Evolutionary conservation across 2,329 filamentous ascomycete species (phyloP), one percentile per base, ranked within the genome.

Genomic region (Sporothrix sp.): DNA sequence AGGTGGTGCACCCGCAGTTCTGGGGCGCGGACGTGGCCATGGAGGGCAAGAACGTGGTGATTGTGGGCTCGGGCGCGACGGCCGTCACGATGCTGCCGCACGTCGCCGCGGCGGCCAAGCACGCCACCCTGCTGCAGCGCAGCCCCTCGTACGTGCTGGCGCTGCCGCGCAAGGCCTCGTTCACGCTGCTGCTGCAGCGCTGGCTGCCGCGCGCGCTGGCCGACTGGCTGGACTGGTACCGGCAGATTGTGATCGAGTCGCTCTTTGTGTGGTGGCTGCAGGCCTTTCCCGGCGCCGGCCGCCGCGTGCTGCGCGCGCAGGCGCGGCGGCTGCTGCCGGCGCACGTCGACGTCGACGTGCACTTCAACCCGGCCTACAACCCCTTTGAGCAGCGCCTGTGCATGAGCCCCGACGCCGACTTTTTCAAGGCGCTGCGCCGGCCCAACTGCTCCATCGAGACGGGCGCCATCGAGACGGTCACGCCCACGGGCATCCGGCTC

Each of bases 71-170:
- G 14, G 88, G 88, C 7, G 87, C 87, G 2, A 94, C 88, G 0
- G 84, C 87, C 7, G 68, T 91, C 44, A 93, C 87, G 0, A 72
- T 95, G 1, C 64, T 94, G 3, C 88, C 87, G 0, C 76, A 73
- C 42, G 66, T 94, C 40, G 78, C 81, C 1, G 68, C 84, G 38
- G 77, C 74, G 35, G 85, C 84, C 5, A 67, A 66, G 5, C 74
- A 77, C 13, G 80, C 89, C 25, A 91, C 85, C 1, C 87, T 91
- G 78, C 73, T 94, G 3, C 87, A 94, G 66, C 79, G 88, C 51
- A 87, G 81, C 40, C 88, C 88, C 0, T 76, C 75, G 0, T 90
- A 87, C 59, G 73, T 90, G 50, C 58, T 84, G 39, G 68, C 75
- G n/a, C 58, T 79, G 1, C 66, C 74, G 0, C 69, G 72, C 21